A percentile compares a stretch with the other conserved stretches of the same genome.
Evolutionary conservation across 768 basidiomycete genomes (phyloP).

Genomic region (Leucocoprinus sp.): DNA sequence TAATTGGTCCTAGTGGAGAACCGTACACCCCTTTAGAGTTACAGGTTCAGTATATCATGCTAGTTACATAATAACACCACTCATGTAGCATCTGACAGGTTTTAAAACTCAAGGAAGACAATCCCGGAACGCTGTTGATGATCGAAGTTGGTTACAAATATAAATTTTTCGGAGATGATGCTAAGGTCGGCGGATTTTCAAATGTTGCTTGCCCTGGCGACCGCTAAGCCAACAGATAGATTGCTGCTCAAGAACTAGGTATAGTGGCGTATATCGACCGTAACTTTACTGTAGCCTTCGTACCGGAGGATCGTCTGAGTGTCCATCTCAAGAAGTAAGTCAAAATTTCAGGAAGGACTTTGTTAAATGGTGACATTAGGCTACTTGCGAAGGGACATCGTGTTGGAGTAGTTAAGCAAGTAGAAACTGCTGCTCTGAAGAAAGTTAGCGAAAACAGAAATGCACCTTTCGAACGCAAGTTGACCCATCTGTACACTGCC

Average conservation of each 20-base stretch:
- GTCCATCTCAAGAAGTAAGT: conserved; percentile 70
- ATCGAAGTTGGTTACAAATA: conserved; percentile 83
- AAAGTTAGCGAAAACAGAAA: conserved; percentile 72
- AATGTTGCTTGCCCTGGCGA: background rate
- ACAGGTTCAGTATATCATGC: conserved; percentile 35
- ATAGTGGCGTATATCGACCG: conserved; percentile 66
- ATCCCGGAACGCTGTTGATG: conserved; percentile 64
- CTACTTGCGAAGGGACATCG: conserved; percentile 72
- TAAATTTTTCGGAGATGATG: conserved; percentile 79
- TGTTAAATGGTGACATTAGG: conserved; percentile 20
- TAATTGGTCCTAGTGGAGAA: conserved; percentile 61
- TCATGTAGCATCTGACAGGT: conserved; percentile 27
- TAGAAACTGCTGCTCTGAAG: conserved; percentile 85
- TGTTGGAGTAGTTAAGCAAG: conserved; percentile 78
- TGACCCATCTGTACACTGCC: conserved; percentile 78
- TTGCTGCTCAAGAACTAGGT: conserved; percentile 69
- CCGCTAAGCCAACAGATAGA: conserved; percentile 26
- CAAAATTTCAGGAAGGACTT: background rate
- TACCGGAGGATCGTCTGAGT: conserved; percentile 60
- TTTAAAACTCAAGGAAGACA: conserved; percentile 48
- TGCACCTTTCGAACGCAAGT: conserved; percentile 60
- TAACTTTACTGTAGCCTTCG: conserved; percentile 68
- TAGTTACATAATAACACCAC: background rate
- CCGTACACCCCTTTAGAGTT: conserved; percentile 71
- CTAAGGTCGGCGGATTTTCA: conserved; percentile 39